These are phyloP conservation scores for Akanthomyces uredinophilus DNA, from an alignment of 2,329 filamentous ascomycete species.

Conservation along the genomic window DNA sequence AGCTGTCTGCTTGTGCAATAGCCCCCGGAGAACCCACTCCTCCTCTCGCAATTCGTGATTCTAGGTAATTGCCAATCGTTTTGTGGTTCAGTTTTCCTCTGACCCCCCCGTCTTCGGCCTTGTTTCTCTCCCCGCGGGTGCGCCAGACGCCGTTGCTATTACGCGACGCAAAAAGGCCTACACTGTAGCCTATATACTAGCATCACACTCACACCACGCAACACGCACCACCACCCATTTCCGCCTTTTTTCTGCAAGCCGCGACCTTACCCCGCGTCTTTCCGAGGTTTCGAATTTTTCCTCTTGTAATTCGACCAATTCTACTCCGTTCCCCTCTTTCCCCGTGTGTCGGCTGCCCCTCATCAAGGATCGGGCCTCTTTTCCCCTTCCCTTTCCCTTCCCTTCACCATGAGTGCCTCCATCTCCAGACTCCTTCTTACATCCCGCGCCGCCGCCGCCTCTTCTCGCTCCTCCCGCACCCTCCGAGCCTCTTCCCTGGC, in stretches of 20 bases:
- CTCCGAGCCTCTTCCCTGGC: conserved; percentile 29
- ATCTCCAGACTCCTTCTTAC: conserved; percentile 8
- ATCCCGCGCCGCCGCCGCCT: background rate
- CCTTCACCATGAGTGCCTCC: conserved; percentile 9
- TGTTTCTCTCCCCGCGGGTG: background rate
- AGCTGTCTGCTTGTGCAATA: background rate
- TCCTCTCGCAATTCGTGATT: background rate
- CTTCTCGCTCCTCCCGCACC: conserved; percentile 25
- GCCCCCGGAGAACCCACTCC: background rate
- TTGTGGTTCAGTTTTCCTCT: background rate
- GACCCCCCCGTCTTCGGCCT: background rate
- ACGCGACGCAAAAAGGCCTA: conserved; percentile 1
- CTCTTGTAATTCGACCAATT: background rate
- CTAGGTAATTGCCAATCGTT: conserved; percentile 11
- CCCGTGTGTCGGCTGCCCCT: background rate
- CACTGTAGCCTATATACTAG: conserved; percentile 12
- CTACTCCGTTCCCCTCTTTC: background rate
- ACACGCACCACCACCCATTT: conserved; percentile 1
- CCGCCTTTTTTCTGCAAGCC: background rate
- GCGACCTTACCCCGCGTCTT: conserved; percentile 13
- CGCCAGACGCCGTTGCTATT: conserved; percentile 12
- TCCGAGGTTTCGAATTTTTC: conserved; percentile 6
- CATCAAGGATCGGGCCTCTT: background rate
- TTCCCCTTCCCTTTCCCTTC: background rate
- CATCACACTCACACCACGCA: background rate